Conservation (phyloP, 2,329 filamentous ascomycete species). For the Ophiostoma fasciatum region DNA sequence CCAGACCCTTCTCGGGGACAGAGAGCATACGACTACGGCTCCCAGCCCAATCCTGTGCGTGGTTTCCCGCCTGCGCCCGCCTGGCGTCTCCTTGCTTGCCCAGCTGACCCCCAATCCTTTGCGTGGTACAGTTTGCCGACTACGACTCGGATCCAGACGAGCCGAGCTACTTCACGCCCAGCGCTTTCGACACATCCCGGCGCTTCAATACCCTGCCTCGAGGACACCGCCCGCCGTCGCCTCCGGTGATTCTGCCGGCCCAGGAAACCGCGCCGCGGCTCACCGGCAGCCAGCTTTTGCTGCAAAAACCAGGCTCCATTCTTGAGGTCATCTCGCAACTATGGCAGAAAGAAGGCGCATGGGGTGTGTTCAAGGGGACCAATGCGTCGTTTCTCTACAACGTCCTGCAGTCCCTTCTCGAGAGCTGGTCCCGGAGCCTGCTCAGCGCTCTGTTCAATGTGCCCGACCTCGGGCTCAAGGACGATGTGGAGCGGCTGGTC, state of each 20-base stretch:
- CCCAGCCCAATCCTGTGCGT: neutral
- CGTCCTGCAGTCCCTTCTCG: slow-evolving; percentile 69
- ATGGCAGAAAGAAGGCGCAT: slow-evolving; percentile 78
- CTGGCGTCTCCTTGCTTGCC: neutral
- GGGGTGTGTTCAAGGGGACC: slow-evolving; percentile 88
- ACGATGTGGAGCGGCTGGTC: slow-evolving; percentile 61
- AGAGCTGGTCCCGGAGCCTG: slow-evolving; percentile 83
- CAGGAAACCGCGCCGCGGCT: too few species aligned
- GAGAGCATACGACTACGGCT: neutral
- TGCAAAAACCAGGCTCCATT: slow-evolving; percentile 66
- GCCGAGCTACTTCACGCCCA: slow-evolving; percentile 70
- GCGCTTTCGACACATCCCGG: too few species aligned
- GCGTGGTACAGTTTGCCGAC: slow-evolving; percentile 30
- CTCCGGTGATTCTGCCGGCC: too few species aligned
- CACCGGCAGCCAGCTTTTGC: slow-evolving; percentile 46
- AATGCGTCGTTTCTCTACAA: slow-evolving; percentile 90
- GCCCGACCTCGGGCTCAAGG: slow-evolving; percentile 64
- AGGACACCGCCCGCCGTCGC: too few species aligned
- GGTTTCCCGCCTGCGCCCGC: too few species aligned
- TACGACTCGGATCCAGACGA: slow-evolving; percentile 62
- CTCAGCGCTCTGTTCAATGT: slow-evolving; percentile 84
- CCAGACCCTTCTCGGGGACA: neutral
- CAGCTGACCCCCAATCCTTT: neutral
- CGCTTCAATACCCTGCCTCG: too few species aligned
- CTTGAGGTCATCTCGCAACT: slow-evolving; percentile 76